Conservation (phyloP, 768 basidiomycete species). For the Favolaschia claudopus region DNA sequence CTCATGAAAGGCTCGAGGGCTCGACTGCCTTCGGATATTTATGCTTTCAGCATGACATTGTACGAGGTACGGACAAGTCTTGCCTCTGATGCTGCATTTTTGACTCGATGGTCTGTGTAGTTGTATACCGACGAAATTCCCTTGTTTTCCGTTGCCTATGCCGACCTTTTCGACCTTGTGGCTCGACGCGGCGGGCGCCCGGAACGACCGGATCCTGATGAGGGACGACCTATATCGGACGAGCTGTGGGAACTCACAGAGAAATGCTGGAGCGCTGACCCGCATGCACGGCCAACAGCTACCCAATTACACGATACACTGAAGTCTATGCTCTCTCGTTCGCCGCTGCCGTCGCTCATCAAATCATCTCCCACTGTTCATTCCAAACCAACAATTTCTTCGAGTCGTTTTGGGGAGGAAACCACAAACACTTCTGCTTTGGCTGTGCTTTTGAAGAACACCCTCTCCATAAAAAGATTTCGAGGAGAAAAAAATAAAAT, state of each 20-base stretch:
- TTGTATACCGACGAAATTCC: slow-evolving; percentile 15
- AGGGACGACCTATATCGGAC: not conserved
- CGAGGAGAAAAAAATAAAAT: too few relatives aligned
- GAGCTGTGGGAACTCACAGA: slow-evolving; percentile 11
- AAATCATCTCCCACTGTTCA: not conserved
- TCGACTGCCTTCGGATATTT: not conserved
- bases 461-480: too few relatives aligned
- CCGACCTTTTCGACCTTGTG: slow-evolving; percentile 12
- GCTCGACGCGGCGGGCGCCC: not conserved
- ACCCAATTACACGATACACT: slow-evolving; percentile 9
- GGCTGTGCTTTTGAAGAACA: too few relatives aligned
- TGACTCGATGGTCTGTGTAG: not conserved
- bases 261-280: slow-evolving; percentile 11
- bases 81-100: not conserved
- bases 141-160: slow-evolving; percentile 13
- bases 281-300: slow-evolving; percentile 5
- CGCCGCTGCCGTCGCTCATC: not conserved
- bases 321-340: not conserved
- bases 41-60: not conserved
- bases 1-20: not conserved
- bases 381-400: not conserved
- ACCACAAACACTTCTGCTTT: too few relatives aligned
- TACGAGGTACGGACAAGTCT: not conserved
- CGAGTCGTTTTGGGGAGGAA: too few relatives aligned
- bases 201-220: not conserved